Percentiles rank a stretch among this genome's conserved stretches.
These are phyloP conservation scores for Cladosporium sp. DNA, from an alignment of 2,329 filamentous ascomycete genomes.

Conservation along the genomic window DNA sequence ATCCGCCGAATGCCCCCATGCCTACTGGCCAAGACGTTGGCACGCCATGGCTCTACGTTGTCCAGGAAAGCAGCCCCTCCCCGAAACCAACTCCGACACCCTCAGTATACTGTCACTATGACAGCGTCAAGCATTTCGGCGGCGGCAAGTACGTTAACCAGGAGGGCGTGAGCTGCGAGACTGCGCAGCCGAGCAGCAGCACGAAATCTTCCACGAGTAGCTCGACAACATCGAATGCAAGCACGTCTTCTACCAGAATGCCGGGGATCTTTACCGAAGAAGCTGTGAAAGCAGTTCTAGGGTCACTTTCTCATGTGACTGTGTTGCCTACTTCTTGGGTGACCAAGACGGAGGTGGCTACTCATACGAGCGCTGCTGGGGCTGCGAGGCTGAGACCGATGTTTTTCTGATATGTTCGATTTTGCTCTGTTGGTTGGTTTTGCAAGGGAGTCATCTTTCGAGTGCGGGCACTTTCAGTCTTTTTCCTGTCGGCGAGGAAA, in stretches of 20 bases:
- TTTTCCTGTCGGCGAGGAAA: background rate
- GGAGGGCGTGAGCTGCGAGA: background rate
- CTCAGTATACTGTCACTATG: background rate
- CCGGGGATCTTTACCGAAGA: background rate
- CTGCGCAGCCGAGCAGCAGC: background rate
- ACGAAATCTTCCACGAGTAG: background rate
- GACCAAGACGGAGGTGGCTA: background rate
- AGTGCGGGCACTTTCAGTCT: background rate
- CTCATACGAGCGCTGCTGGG: background rate
- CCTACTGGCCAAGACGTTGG: no score
- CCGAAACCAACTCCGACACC: background rate
- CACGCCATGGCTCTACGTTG: no score
- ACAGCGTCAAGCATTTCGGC: background rate
- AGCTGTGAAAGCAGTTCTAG: background rate
- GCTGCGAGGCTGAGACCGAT: background rate
- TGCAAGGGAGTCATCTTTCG: background rate
- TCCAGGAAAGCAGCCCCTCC: no score
- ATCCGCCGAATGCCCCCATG: no score
- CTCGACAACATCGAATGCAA: background rate
- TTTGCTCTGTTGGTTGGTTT: background rate
- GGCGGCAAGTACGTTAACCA: background rate
- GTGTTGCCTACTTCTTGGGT: background rate
- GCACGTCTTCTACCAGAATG: background rate
- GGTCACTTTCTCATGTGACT: background rate
- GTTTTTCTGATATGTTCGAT: background rate